phyloP scores from a whole-genome alignment of 805 yeast species.

The Metschnikowia hibisci region DNA sequence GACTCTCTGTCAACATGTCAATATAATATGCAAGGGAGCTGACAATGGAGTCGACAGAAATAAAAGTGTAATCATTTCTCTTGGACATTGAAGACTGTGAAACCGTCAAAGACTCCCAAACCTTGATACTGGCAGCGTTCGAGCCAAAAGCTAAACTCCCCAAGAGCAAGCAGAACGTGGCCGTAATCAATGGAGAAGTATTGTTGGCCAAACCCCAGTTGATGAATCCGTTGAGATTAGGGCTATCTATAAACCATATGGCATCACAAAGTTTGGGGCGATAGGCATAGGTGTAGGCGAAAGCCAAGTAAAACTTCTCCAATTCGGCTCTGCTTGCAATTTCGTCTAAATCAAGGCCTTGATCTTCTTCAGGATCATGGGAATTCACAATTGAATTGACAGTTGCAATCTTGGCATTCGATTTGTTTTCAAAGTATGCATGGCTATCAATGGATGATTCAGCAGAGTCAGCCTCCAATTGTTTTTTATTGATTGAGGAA shows the following conservation, averaged over 20 bases:
- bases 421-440: background rate
- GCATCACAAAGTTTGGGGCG: slow-evolving; percentile 53
- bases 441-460: slow-evolving; percentile 1
- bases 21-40: slow-evolving; percentile 53
- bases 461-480: slow-evolving; percentile 35
- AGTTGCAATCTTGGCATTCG: background rate
- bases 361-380: slow-evolving; percentile 4
- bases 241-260: slow-evolving; percentile 56
- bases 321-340: slow-evolving; percentile 75
- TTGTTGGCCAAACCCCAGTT: slow-evolving; percentile 85
- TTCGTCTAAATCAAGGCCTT: slow-evolving; percentile 49
- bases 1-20: slow-evolving; percentile 39
- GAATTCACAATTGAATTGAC: background rate
- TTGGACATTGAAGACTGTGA: slow-evolving; percentile 25
- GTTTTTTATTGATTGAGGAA: slow-evolving; percentile 38
- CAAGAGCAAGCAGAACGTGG: slow-evolving; percentile 75
- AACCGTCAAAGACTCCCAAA: slow-evolving; percentile 37
- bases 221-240: slow-evolving; percentile 72
- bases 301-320: slow-evolving; percentile 78
- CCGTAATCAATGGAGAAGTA: slow-evolving; percentile 70
- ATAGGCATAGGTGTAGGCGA: slow-evolving; percentile 62
- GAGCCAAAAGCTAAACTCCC: slow-evolving; percentile 69
- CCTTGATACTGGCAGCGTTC: slow-evolving; percentile 42
- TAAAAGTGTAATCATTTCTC: slow-evolving; percentile 38
- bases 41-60: slow-evolving; percentile 55